These are phyloP conservation scores for Geoglossum glabrum DNA, from an alignment of 495 filamentous ascomycete species.

Conservation along the genomic window DNA sequence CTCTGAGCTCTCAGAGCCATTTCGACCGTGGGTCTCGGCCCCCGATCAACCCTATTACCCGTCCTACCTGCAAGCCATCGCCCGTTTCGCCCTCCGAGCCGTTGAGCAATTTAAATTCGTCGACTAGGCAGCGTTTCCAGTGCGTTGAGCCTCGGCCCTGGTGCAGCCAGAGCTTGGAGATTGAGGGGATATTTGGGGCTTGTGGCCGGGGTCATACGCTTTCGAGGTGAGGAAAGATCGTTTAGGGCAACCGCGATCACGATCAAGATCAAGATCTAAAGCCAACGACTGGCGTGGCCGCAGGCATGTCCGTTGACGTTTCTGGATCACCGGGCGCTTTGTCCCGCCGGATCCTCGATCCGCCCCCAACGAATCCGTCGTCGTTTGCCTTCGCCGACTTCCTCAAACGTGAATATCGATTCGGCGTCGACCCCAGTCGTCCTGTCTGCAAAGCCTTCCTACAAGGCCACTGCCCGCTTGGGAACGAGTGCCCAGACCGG, in stretches of 20 bases:
- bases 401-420: conserved; percentile 36
- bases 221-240: not conserved
- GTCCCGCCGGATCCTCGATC: conserved; percentile 13
- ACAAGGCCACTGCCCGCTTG: conserved; percentile 60
- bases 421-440: conserved; percentile 52
- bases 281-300: not conserved
- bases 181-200: not conserved
- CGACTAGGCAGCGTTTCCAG: not conserved
- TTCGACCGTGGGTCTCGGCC: not conserved
- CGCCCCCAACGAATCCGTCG: conserved; percentile 8
- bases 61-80: not conserved
- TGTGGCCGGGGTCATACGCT: not conserved
- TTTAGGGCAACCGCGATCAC: not conserved
- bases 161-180: not conserved
- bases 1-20: not conserved
- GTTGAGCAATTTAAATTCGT: too few relatives aligned
- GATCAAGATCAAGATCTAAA: not conserved
- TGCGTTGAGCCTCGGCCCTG: not conserved
- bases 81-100: not conserved
- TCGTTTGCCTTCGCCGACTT: conserved; percentile 22
- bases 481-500: conserved; percentile 46
- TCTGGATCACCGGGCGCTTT: not conserved
- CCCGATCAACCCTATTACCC: not conserved
- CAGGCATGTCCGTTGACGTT: not conserved
- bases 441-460: conserved; percentile 66